Base-by-base conservation (phyloP, 495 filamentous ascomycete species). In the Talaromyces adpressus region DNA sequence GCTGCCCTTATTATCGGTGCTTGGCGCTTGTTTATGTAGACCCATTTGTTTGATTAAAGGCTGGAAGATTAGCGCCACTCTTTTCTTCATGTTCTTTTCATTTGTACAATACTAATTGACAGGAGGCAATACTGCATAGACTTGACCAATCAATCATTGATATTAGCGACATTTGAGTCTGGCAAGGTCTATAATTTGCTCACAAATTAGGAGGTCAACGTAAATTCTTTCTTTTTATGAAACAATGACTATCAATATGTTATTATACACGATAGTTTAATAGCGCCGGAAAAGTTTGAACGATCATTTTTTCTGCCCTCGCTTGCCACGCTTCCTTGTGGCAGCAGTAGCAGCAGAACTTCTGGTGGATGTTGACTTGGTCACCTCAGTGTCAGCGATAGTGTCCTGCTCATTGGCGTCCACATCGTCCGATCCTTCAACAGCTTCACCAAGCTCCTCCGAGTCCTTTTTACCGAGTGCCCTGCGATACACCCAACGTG, bases 1-100 rank as follows among this genome's bases (percentile, higher is more conserved):
- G 93, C 93, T 47, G 94, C 94, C 62, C 75, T 98, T 75, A 83
- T 97, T 75, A 81, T 98, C 71, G 93, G 94, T 92, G 92, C 91
- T 71, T 98, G 93, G 93, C 85, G 93, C 67, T 79, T 98, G 73
- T 86, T 98, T 69, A 84, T 83, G 81, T 84, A 69, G 3, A 49
- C 66, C 58, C 63, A 52, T 59, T 63, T 63, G 61, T 63, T 64
- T 18, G 49, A 51, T 62, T 67, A 64, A 32, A 49, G 45, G 45
- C 5, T 34, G 66, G 54, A 57, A 63, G 67, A 66, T 51, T 18
- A 45, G 39, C 57, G 34, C 64, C 59, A 65, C 63, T 62, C 23
- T 47, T 27, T 52, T 49, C 36, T 36, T n/a, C 36, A 16, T 54
- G 29, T 20, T 30, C 36, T 62, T 68, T 65, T 68, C 56, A 62